Evolutionary conservation across 805 yeast genomes (phyloP).

Genomic region (Candida verbasci): DNA sequence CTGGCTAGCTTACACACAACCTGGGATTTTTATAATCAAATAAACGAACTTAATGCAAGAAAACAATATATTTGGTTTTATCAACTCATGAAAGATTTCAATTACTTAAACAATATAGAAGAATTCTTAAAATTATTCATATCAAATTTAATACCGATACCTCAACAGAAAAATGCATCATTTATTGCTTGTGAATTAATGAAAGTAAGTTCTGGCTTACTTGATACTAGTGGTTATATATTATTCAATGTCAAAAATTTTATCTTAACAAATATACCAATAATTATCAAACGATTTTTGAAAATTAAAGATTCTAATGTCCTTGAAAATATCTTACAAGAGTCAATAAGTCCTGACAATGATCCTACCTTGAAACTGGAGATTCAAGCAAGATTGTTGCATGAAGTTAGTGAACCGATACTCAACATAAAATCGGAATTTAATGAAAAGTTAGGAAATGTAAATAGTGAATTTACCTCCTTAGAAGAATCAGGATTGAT

Average conservation of each 20-base stretch:
- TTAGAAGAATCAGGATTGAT: slow-evolving; percentile 35
- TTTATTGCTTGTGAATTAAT: slow-evolving; percentile 17
- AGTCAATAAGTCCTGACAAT: not conserved
- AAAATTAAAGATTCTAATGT: slow-evolving; percentile 11
- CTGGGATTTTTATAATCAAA: slow-evolving; percentile 2
- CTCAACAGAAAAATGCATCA: slow-evolving; percentile 10
- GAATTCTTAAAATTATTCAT: slow-evolving; percentile 11
- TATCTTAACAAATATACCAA: slow-evolving; percentile 25
- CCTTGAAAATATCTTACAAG: not conserved
- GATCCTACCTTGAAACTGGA: slow-evolving; percentile 15
- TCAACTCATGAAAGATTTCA: slow-evolving; percentile 20
- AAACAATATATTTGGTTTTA: slow-evolving; percentile 28
- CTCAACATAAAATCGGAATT: slow-evolving; percentile 12
- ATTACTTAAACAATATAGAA: slow-evolving; percentile 12
- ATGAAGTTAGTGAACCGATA: not conserved
- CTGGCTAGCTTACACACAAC: not conserved
- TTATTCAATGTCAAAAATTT: slow-evolving; percentile 33
- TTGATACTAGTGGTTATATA: slow-evolving; percentile 10
- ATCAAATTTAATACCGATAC: slow-evolving; percentile 8
- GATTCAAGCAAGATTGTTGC: slow-evolving; percentile 26
- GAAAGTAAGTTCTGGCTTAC: slow-evolving; percentile 17
- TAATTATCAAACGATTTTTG: slow-evolving; percentile 14
- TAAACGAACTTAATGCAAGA: slow-evolving; percentile 7
- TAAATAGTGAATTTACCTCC: slow-evolving; percentile 37
- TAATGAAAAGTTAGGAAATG: slow-evolving; percentile 26